A percentile compares a stretch with the other conserved stretches of the same genome.
Conservation (phyloP, 306 rosid species). For the Inga leiocalycina region DNA sequence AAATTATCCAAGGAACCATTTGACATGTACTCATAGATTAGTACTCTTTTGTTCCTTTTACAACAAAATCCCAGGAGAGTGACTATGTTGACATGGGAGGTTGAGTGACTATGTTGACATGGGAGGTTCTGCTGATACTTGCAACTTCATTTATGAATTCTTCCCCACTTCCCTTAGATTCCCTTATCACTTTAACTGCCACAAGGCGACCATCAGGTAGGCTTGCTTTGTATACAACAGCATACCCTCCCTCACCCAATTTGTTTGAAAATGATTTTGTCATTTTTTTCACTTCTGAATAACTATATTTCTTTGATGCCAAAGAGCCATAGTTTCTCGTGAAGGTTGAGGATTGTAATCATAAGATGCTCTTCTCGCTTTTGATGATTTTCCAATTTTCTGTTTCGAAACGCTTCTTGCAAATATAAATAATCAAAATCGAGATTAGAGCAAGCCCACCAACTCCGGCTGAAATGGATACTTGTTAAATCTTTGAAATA, state of each 20-base stretch:
- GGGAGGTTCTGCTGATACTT: not conserved
- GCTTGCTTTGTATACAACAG: slow-evolving; percentile 1
- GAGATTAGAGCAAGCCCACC: not conserved
- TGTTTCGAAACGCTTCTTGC: not conserved
- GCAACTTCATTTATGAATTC: not conserved
- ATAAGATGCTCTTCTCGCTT: not conserved
- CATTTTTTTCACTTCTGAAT: not conserved
- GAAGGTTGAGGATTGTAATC: not conserved
- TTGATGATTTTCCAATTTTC: not conserved
- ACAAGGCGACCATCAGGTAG: not conserved
- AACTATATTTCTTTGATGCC: not conserved
- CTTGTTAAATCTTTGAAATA: not conserved
- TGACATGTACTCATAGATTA: not conserved
- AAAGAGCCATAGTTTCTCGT: not conserved
- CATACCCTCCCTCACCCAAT: not conserved
- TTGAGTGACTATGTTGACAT: not conserved
- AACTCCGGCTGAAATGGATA: not conserved
- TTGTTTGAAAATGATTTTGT: not conserved
- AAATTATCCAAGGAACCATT: not conserved
- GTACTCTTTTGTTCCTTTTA: not conserved
- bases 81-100: not conserved
- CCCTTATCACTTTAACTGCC: not conserved
- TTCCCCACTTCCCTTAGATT: not conserved
- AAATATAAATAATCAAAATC: too few species aligned
- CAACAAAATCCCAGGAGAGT: not conserved